These are phyloP conservation scores for Funneliformis mosseae DNA, from an alignment of 192 early-diverging fungal species.

Conservation along the genomic window DNA sequence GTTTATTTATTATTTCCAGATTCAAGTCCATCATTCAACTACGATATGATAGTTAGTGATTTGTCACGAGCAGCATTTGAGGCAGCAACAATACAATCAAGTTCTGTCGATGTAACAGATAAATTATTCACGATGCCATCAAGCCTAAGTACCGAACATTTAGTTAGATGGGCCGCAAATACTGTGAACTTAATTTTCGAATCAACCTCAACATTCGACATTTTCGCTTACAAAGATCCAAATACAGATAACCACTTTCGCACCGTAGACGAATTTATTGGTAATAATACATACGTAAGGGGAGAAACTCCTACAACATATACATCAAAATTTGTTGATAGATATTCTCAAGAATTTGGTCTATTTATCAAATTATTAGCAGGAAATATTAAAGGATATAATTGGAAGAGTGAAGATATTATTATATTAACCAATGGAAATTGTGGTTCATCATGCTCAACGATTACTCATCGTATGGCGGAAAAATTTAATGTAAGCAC, in stretches of 20 bases:
- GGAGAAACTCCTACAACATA: not conserved
- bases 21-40: not conserved
- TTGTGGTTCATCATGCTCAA: conserved; percentile 43
- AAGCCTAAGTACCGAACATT: not conserved
- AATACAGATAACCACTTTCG: not conserved
- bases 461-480: conserved; percentile 37
- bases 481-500: conserved; percentile 39
- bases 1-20: not conserved
- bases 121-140: not conserved
- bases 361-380: not conserved
- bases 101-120: not conserved
- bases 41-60: not conserved
- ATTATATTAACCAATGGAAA: conserved; percentile 40
- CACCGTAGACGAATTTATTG: not conserved
- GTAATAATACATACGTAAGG: not conserved
- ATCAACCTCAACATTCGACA: not conserved
- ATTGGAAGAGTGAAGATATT: conserved; percentile 17
- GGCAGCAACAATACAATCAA: not conserved
- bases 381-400: not conserved
- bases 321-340: not conserved
- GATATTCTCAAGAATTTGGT: not conserved
- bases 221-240: not conserved
- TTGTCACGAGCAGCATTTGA: not conserved
- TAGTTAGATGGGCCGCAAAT: not conserved
- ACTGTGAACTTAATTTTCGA: not conserved